phyloP scores from a whole-genome alignment of 768 basidiomycete species.

The Amanita muscaria region DNA sequence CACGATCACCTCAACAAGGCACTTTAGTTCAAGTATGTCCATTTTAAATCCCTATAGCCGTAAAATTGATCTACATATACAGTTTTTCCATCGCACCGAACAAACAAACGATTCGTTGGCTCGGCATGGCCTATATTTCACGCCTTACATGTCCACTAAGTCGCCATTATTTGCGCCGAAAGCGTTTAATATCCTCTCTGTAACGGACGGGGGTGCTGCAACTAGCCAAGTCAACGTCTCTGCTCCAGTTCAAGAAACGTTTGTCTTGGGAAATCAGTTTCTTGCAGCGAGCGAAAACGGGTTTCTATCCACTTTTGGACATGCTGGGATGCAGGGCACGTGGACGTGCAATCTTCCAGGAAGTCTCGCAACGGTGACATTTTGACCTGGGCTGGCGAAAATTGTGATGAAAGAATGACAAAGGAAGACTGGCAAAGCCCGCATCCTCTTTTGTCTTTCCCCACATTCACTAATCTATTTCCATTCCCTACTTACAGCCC shows the following conservation, averaged over 20 bases:
- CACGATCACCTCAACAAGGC: conserved; percentile 42
- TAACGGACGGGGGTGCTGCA: conserved; percentile 9
- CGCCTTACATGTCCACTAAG: not conserved
- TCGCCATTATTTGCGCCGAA: not conserved
- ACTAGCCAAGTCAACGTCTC: no score
- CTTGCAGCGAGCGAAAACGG: conserved; percentile 49
- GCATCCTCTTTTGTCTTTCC: no score
- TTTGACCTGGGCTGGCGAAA: no score
- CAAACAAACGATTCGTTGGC: conserved; percentile 9
- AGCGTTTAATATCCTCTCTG: conserved; percentile 12
- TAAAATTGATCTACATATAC: not conserved
- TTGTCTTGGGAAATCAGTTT: conserved; percentile 25
- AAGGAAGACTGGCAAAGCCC: no score
- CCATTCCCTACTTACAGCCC: no score
- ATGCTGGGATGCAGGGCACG: not conserved
- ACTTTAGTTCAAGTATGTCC: conserved; percentile 36
- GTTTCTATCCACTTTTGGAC: conserved; percentile 24
- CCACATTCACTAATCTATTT: no score
- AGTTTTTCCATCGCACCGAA: conserved; percentile 37
- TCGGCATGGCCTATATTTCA: conserved; percentile 1
- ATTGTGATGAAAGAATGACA: no score
- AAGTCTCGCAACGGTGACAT: conserved; percentile 1
- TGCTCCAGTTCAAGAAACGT: conserved; percentile 3
- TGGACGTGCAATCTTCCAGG: conserved; percentile 8
- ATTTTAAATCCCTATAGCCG: not conserved